phyloP scores from a whole-genome alignment of 2,329 filamentous ascomycete genomes.

The Phaeomoniella chlamydospora region DNA sequence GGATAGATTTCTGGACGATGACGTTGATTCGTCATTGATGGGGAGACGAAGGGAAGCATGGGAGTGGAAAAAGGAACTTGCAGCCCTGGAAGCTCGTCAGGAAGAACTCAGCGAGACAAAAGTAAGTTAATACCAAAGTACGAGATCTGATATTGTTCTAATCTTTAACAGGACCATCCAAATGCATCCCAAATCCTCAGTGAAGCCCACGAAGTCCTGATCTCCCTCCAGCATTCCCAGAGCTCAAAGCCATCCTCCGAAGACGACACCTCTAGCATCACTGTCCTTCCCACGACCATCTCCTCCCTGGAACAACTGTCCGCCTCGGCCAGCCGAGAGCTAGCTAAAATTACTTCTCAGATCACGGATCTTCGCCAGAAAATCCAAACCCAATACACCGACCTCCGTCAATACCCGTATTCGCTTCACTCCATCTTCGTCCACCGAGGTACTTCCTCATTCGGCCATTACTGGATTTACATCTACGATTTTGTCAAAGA shows the following conservation, averaged over 20 bases:
- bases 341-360: background rate
- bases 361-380: constrained; percentile 24
- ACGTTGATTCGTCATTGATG: constrained; percentile 45
- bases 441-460: constrained; percentile 53
- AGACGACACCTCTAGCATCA: background rate
- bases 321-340: constrained; percentile 1
- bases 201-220: constrained; percentile 9
- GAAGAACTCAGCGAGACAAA: constrained; percentile 19
- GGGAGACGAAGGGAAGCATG: constrained; percentile 55
- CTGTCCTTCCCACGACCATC: background rate
- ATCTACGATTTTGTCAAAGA: constrained; percentile 74
- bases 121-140: background rate
- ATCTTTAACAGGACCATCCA: constrained; percentile 6
- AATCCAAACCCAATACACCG: constrained; percentile 45
- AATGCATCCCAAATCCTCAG: constrained; percentile 9
- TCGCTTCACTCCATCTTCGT: constrained; percentile 85
- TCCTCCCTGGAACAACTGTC: constrained; percentile 1
- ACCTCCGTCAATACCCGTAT: constrained; percentile 55
- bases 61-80: constrained; percentile 55
- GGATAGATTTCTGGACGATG: constrained; percentile 70
- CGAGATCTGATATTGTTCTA: no score
- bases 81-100: constrained; percentile 34
- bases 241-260: no score
- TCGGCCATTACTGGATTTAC: constrained; percentile 94
- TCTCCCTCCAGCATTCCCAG: constrained; percentile 4